Evolutionary conservation across 257 asterid genomes (phyloP).

Genomic region (Nyctanthes arbortristis): DNA sequence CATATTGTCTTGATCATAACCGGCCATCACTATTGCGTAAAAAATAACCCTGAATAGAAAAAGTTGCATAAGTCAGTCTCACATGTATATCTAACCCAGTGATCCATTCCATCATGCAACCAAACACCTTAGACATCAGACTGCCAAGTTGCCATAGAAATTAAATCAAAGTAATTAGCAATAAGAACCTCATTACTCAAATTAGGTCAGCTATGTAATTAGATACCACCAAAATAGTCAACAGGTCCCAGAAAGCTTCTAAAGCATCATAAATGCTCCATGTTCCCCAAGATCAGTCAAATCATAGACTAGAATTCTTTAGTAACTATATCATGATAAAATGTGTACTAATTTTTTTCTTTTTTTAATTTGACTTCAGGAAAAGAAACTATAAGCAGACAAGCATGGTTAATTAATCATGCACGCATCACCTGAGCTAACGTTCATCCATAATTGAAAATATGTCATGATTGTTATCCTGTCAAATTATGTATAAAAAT

Average conservation of each 20-base stretch:
- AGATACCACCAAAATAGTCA: constrained; percentile 2
- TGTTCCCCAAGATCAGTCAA: neutral
- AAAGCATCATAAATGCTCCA: neutral
- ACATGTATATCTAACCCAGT: neutral
- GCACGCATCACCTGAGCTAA: constrained; percentile 1
- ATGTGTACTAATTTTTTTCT: too few relatives aligned
- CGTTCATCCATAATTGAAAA: neutral
- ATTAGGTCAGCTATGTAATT: neutral
- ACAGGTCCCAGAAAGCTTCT: neutral
- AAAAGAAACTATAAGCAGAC: neutral
- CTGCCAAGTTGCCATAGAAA: neutral
- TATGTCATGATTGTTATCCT: neutral
- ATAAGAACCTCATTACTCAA: neutral
- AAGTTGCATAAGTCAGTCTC: constrained; percentile 15
- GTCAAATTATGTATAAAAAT: constrained; percentile 2
- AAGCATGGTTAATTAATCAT: constrained; percentile 1
- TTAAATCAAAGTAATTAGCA: neutral
- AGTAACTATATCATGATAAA: neutral
- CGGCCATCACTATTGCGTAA: constrained; percentile 75
- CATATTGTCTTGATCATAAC: constrained; percentile 66
- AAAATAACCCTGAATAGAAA: constrained; percentile 61
- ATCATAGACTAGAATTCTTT: neutral
- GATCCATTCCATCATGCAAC: constrained; percentile 6
- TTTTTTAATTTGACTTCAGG: neutral
- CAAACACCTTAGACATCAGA: constrained; percentile 5